Base-by-base conservation (phyloP, 306 rosid genomes). In the Abrus precatorius region DNA sequence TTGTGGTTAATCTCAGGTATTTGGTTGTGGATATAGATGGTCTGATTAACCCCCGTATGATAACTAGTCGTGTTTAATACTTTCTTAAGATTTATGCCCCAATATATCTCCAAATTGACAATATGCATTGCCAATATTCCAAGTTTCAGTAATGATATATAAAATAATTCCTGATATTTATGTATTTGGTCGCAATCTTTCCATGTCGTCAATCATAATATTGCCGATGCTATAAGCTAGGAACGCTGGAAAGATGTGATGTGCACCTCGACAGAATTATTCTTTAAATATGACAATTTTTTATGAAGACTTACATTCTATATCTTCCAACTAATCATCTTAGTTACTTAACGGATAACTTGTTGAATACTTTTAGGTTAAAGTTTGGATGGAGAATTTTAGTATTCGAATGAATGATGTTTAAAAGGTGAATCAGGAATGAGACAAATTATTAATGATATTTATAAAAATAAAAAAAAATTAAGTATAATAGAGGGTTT, bases 1-100 rank as follows among this genome's bases (percentile, higher is more conserved):
- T 68, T 79, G 89, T 78, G 82, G 82, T 84, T 72, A 63, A 68
- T 76, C 81, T 68, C 72, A 70, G 75, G 57, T 76, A 79, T 73
- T 78, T 54, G 56, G 66, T 74, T 76, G 62, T 80, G 64, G 81
- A 63, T 83, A 54, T 78, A 59, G 80, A 74, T 59, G 30, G 28
- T 75, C 62, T 74, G 71, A 38, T 78, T 68, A 38, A 65, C 78
- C 87, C 79, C 5, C 77, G 10, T 43, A 54, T 83, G 66, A 43
- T 74, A 27, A 68, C 49, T 68, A 2, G 9, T 56, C 69, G 27
- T 73, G 63, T 50, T 69, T 60, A 54, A 13, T 60, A 67, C 55
- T 62, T 76, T 65, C 78, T 71, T 9, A 52, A 49, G 34, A 28
- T 54, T 60, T 56, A 7, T 45, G 65, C 3, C 38, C 38, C 9